Percentiles rank a stretch among this genome's conserved stretches.
These are phyloP conservation scores for Erodium maritimum DNA, from an alignment of 345 rosid genomes.

Conservation along the genomic window DNA sequence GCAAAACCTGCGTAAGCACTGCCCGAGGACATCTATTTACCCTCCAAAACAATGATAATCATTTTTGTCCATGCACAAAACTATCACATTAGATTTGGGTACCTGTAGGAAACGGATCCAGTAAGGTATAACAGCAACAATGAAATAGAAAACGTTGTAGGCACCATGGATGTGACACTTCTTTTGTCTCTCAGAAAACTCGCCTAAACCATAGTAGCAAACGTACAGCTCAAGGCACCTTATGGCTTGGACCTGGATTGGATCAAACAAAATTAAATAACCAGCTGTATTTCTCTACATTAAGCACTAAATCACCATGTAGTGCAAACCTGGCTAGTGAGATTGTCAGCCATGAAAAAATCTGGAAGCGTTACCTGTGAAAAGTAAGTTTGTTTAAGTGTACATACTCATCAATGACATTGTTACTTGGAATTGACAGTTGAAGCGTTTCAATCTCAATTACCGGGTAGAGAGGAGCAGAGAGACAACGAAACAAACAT, in stretches of 20 bases:
- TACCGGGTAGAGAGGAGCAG: conserved; percentile 39
- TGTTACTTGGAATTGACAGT: background rate
- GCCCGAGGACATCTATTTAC: conserved; percentile 2
- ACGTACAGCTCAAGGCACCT: conserved; percentile 57
- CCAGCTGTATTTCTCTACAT: background rate
- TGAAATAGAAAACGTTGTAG: conserved; percentile 48
- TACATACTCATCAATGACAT: conserved; percentile 8
- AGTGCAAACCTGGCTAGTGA: conserved; percentile 59
- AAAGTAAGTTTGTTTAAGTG: too few relatives aligned
- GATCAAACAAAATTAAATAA: conserved; percentile 6
- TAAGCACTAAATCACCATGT: background rate
- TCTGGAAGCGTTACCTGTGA: conserved; percentile 53
- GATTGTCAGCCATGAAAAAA: conserved; percentile 53
- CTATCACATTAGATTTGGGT: background rate
- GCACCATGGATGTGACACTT: conserved; percentile 51
- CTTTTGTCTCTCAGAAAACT: conserved; percentile 35
- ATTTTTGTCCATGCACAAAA: background rate
- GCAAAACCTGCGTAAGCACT: conserved; percentile 51
- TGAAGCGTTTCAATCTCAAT: background rate
- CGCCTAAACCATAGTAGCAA: conserved; percentile 65
- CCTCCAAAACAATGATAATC: background rate
- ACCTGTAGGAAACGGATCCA: conserved; percentile 71
- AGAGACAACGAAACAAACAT: conserved; percentile 21
- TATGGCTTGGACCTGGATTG: conserved; percentile 51
- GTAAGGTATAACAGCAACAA: conserved; percentile 49